Evolutionary conservation across 768 basidiomycete genomes (phyloP), one percentile per base, ranked within the genome.

Genomic region (Rickenella mellea): DNA sequence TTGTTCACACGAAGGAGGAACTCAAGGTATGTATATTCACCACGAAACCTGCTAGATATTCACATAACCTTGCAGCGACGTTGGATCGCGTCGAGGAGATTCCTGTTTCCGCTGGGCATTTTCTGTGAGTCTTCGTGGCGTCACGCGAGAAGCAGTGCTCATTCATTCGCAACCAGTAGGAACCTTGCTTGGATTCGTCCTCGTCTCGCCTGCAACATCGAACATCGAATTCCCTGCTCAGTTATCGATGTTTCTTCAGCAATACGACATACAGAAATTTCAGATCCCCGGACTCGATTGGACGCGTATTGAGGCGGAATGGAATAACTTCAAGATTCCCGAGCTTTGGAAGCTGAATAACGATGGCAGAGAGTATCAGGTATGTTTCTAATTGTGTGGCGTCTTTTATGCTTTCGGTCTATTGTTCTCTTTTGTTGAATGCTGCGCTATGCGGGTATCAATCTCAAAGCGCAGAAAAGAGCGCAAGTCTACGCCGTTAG

Each of bases 301-400:
- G 43, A 73, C 81, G 6, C 70, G 74, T 4, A 68, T 87, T 8
- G 83, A 85, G 58, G 50, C 63, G 19, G 85, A 89, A 57, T 89
- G 86, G 83, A 67, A 66, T 28, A 68, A 75, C 40, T 56, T 89
- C 5, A 69, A 75, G 38, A 80, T 90, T 8, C 84, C 87, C 0
- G 86, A 88, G 50, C 62, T 84, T 0, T 88, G 86, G 82, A 87
- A 86, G 56, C 70, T 87, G 51, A 82, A 76, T 48, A 78, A 74
- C 12, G 83, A 88, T 45, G 85, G 84, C 4, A 71, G 87, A 37
- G 87, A 88, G 53, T n/a, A n/a, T n/a, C n/a, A n/a, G n/a, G n/a
- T n/a, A n/a, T n/a, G n/a, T n/a, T n/a, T n/a, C n/a, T n/a, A n/a
- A n/a, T n/a, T n/a, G n/a, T n/a, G n/a, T n/a, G n/a, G n/a, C n/a